Conservation (phyloP, 2,329 filamentous ascomycete genomes). For the Rutstroemia sp. region DNA sequence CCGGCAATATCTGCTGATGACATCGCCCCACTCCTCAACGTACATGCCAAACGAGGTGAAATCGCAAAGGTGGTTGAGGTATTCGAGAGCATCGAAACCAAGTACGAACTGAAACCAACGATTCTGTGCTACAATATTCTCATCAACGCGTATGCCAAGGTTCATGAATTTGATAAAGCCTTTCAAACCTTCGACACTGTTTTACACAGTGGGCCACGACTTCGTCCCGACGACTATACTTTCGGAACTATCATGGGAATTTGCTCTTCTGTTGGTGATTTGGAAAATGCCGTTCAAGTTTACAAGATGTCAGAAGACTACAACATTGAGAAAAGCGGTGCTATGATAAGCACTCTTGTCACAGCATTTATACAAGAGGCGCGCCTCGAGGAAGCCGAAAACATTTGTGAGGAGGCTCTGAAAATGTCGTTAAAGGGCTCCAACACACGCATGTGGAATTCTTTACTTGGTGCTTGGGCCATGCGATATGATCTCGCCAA, state of each 20-base stretch:
- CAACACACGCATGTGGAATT: conserved; percentile 68
- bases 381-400: conserved; percentile 46
- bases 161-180: conserved; percentile 59
- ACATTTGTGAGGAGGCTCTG: conserved; percentile 50
- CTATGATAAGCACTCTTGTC: conserved; percentile 59
- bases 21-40: conserved; percentile 57
- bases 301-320: conserved; percentile 54
- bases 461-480: conserved; percentile 63
- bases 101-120: conserved; percentile 51
- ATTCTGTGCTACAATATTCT: conserved; percentile 67
- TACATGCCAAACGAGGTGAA: conserved; percentile 64
- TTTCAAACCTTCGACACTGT: conserved; percentile 52
- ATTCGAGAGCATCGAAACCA: conserved; percentile 52
- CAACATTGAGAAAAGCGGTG: conserved; percentile 41
- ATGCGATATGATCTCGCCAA: conserved; percentile 49
- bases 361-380: conserved; percentile 58
- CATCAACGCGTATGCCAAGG: conserved; percentile 61
- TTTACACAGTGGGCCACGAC: conserved; percentile 39
- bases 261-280: conserved; percentile 63
- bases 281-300: conserved; percentile 59
- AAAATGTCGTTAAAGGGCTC: conserved; percentile 42
- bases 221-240: conserved; percentile 53
- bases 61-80: conserved; percentile 48
- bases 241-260: conserved; percentile 71
- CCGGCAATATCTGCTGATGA: conserved; percentile 16